These are phyloP conservation scores for Pythium folliculosum DNA, from an alignment of 352 stramenopile species.

Conservation along the genomic window DNA sequence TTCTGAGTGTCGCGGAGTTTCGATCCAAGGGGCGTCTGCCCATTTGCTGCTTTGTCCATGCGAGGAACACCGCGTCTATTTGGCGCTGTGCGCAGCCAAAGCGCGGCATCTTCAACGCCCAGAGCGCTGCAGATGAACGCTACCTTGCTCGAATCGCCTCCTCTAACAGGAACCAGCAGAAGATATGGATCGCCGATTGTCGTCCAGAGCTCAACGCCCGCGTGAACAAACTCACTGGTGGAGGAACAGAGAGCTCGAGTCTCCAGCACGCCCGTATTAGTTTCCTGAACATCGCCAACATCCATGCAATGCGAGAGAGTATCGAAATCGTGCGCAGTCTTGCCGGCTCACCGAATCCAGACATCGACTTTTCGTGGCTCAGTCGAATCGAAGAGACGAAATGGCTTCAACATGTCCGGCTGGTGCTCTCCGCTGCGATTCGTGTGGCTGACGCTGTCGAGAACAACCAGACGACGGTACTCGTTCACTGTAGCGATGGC, in stretches of 20 bases:
- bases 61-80: slow-evolving; percentile 66
- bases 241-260: slow-evolving; percentile 86
- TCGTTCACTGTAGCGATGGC: slow-evolving; percentile 92
- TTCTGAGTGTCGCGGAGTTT: slow-evolving; percentile 71
- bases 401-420: slow-evolving; percentile 75
- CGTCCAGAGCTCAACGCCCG: slow-evolving; percentile 88
- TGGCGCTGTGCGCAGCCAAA: slow-evolving; percentile 88
- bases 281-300: slow-evolving; percentile 93
- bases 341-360: slow-evolving; percentile 38
- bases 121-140: slow-evolving; percentile 73
- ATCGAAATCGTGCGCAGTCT: slow-evolving; percentile 68
- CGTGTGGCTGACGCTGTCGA: slow-evolving; percentile 68
- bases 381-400: slow-evolving; percentile 77
- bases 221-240: slow-evolving; percentile 89
- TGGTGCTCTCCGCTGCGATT: slow-evolving; percentile 67
- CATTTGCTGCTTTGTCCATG: slow-evolving; percentile 81
- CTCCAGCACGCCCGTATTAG: slow-evolving; percentile 71
- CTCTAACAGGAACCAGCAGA: slow-evolving; percentile 43
- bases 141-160: slow-evolving; percentile 66
- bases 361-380: slow-evolving; percentile 67
- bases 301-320: slow-evolving; percentile 92
- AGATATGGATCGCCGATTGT: slow-evolving; percentile 89
- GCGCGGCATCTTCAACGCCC: slow-evolving; percentile 76
- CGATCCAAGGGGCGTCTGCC: slow-evolving; percentile 82
- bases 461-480: slow-evolving; percentile 68